Base-by-base conservation (phyloP, 768 basidiomycete species). In the Dentipellis sp. region DNA sequence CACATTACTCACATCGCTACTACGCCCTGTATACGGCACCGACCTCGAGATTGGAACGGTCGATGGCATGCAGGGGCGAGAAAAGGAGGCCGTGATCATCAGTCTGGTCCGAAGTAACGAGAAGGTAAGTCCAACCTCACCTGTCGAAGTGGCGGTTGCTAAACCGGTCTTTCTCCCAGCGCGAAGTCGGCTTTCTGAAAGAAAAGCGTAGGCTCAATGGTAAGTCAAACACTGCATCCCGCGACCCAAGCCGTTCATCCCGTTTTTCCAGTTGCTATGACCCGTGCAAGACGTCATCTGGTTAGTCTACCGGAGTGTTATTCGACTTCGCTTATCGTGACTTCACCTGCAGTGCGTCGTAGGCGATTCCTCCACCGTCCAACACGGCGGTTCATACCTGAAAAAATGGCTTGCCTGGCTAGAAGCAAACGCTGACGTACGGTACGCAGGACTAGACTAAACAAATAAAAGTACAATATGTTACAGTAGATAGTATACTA, bases 1-100 rank as follows among this genome's bases (percentile, higher is more conserved):
- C 3, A 81, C 87, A 2, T 76, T 94, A 1, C 74, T 98, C 39
- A 81, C 90, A 0, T 83, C 86, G 0, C 72, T 92, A 45, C 72
- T 99, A 17, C 82, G 87, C 21, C 83, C 86, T 0, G 66, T 72
- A n/a, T 78, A 88, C 63, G 88, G 87, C 0, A 68, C 74, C 0
- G 72, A 73, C 22, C 77, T 98, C 0, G 94, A 97, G 62, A 91
- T 97, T 46, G 97, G 94, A 1, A 91, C 88, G 0, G 94, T 98
- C 1, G 97, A 98, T 65, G 93, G 94, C 0, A 90, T 97, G 85
- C 97, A 99, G 73, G 95, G 95, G 0, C 81, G 97, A 50, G 95
- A 99, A 68, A 92, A 92, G 62, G 92, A 98, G 54, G 93, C 93
- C 0, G 82, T 98, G 39, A 81, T 98, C 21, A 89, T 99, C 53